Base-by-base conservation (phyloP, 331 rosid species). In the Stylosanthes scabra region DNA sequence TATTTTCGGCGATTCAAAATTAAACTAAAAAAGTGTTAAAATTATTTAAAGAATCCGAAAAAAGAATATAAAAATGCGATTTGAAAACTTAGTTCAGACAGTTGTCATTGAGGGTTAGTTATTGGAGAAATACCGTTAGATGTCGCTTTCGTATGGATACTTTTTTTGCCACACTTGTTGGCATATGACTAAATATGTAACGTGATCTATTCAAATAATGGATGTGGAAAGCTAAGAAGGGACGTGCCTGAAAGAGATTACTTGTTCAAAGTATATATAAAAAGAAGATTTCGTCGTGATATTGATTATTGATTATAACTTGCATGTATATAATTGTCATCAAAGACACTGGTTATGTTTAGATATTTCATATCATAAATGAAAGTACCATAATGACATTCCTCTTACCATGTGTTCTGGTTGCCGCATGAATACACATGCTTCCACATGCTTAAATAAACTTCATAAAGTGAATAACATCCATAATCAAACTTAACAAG, bases 401-500 rank as follows among this genome's bases (percentile, higher is more conserved):
- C 40, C 40, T 29, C 29, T 31, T 25, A 1, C 54, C 74, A 46
- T 59, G 79, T 73, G 75, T 41, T 66, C 67, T 14, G 70, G 20
- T 20, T 20, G 25, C 25, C 63, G 50, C 66, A 73, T 79, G 60
- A 54, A 42, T 16, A 73, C 83, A 73, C 83, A 73, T 79, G 83
- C 78, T 59, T 27, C 45, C 75, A 72, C 75, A 49, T 68, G 74
- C 75, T 31, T 67, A 50, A 16, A 7, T 20, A 20, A 20, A 20
- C 40, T 54, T 59, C 31, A 63, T 63, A 42, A 4, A 41, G 63
- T 9, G 50, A 29, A 45, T 20, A 20, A 20, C 25, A 20, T 20
- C 25, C 59, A 71, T 59, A 45, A 28, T 59, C 41, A 71, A 45
- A 39, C 34, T 40, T 10, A 77, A 77, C 66, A 41, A 62, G 42